phyloP scores from a whole-genome alignment of 345 rosid genomes.

The Linum trigynum region DNA sequence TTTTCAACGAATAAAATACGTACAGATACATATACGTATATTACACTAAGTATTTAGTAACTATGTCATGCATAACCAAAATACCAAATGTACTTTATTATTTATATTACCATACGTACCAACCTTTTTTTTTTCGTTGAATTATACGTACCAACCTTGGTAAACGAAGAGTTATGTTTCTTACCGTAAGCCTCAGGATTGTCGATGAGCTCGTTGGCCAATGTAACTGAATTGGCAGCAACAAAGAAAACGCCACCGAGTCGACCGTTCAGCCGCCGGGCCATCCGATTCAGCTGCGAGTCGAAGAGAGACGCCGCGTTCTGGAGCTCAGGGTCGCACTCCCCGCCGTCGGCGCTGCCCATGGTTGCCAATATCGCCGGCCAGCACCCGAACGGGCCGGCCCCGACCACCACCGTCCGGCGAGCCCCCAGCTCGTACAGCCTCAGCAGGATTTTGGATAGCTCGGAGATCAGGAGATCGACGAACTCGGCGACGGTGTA shows the following conservation, averaged over 20 bases:
- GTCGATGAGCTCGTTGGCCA: background rate
- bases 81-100: too few relatives aligned
- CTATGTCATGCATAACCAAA: too few relatives aligned
- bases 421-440: slow-evolving; percentile 14
- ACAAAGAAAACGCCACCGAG: background rate
- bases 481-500: slow-evolving; percentile 9
- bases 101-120: too few relatives aligned
- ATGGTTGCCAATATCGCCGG: slow-evolving; percentile 3
- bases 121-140: too few relatives aligned
- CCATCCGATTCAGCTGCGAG: background rate
- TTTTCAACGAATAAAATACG: too few relatives aligned
- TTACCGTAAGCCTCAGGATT: background rate
- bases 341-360: background rate
- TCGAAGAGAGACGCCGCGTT: background rate
- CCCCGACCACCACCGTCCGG: slow-evolving; percentile 6
- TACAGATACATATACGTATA: too few relatives aligned
- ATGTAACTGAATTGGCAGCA: background rate
- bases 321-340: background rate
- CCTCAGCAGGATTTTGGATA: slow-evolving; percentile 10
- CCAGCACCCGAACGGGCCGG: slow-evolving; percentile 10
- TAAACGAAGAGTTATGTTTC: too few relatives aligned
- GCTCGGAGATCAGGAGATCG: slow-evolving; percentile 9
- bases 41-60: too few relatives aligned
- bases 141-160: too few relatives aligned
- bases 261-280: background rate